Evolutionary conservation across 495 filamentous ascomycete genomes (phyloP).

Genomic region (Hypoxylon fragiforme): DNA sequence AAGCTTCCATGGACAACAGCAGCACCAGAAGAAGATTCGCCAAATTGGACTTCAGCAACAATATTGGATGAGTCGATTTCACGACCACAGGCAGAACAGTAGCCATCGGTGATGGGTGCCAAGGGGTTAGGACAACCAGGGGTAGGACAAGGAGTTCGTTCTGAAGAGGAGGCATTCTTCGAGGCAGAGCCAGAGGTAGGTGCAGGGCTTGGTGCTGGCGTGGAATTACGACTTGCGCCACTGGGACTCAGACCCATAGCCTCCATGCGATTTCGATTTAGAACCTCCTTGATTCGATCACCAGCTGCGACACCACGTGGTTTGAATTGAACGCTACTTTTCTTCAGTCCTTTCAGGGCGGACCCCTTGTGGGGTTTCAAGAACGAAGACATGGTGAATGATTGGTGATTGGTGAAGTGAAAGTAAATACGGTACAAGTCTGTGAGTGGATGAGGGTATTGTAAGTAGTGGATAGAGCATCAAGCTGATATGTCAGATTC

Average conservation of each 20-base stretch:
- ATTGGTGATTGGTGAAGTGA: not conserved
- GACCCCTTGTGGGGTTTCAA: slow-evolving; percentile 30
- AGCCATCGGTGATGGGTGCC: slow-evolving; percentile 52
- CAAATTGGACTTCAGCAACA: slow-evolving; percentile 87
- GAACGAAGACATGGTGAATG: slow-evolving; percentile 38
- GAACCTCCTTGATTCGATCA: slow-evolving; percentile 35
- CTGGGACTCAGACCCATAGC: slow-evolving; percentile 28
- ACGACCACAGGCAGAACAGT: slow-evolving; percentile 82
- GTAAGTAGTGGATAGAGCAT: slow-evolving; percentile 4
- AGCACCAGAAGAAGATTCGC: slow-evolving; percentile 78
- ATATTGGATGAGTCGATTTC: slow-evolving; percentile 82
- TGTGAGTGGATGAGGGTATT: slow-evolving; percentile 7
- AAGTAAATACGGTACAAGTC: slow-evolving; percentile 5
- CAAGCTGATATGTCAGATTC: not conserved
- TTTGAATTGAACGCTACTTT: slow-evolving; percentile 26
- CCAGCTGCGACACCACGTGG: slow-evolving; percentile 25
- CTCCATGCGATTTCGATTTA: slow-evolving; percentile 36
- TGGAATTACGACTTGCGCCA: too few species aligned
- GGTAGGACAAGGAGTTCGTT: slow-evolving; percentile 33
- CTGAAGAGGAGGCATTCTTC: slow-evolving; percentile 19
- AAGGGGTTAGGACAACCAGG: slow-evolving; percentile 36
- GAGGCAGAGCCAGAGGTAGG: slow-evolving; percentile 9
- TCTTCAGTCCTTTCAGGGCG: too few species aligned
- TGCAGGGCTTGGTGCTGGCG: slow-evolving; percentile 11
- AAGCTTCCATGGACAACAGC: slow-evolving; percentile 89